Conservation (phyloP, 2,329 filamentous ascomycete species). For the Thermomyces lanuginosus region DNA sequence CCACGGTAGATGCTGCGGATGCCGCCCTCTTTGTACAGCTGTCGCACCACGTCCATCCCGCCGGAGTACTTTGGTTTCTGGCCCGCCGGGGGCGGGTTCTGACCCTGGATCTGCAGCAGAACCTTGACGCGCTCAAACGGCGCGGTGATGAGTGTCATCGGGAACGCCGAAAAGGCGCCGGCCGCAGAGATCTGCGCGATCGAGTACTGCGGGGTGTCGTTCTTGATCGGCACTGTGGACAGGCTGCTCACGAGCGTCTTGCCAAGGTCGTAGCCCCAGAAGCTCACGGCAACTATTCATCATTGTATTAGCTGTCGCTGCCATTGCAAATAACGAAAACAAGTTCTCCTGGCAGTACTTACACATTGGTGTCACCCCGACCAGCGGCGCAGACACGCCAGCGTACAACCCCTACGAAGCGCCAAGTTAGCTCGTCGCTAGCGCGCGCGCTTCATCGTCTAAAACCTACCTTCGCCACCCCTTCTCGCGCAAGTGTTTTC, state of each 20-base stretch:
- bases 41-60: constrained; percentile 75
- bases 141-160: constrained; percentile 96
- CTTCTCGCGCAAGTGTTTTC: constrained; percentile 77
- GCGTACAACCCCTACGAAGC: constrained; percentile 82
- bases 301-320: background rate
- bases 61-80: constrained; percentile 87
- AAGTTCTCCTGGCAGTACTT: constrained; percentile 30
- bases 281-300: constrained; percentile 45
- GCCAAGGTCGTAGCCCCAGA: constrained; percentile 85
- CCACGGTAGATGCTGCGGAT: constrained; percentile 86
- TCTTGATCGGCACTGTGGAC: constrained; percentile 45
- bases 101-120: constrained; percentile 90
- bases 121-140: constrained; percentile 99
- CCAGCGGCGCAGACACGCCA: constrained; percentile 85
- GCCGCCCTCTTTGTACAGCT: constrained; percentile 83
- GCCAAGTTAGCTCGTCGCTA: constrained; percentile 7
- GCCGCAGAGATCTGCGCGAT: constrained; percentile 81
- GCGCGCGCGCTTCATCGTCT: background rate
- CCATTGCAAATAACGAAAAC: constrained; percentile 2
- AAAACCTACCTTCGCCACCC: constrained; percentile 40
- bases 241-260: constrained; percentile 65
- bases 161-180: constrained; percentile 93
- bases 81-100: constrained; percentile 67
- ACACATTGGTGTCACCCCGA: constrained; percentile 99
- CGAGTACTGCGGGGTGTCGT: constrained; percentile 48